These are phyloP conservation scores for Tetrahymena malaccensis DNA, from an alignment of 73 alveolate species.

Conservation along the genomic window DNA sequence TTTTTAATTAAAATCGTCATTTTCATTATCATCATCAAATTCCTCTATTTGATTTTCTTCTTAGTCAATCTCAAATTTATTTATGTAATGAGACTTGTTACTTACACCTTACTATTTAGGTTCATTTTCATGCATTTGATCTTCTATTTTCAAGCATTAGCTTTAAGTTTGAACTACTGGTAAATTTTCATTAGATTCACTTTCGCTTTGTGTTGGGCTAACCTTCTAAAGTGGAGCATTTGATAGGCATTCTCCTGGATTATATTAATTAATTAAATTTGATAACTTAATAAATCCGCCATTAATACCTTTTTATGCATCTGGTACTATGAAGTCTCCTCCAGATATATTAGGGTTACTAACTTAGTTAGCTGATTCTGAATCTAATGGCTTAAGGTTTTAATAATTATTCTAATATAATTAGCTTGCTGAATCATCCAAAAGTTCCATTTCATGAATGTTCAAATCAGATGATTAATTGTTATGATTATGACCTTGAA, in stretches of 20 bases:
- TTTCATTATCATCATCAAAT: not conserved
- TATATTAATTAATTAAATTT: not conserved
- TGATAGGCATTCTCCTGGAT: not conserved
- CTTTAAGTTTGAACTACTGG: not conserved
- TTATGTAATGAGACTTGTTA: not conserved
- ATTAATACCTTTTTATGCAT: not conserved
- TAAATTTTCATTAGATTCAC: not conserved
- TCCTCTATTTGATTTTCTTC: not conserved
- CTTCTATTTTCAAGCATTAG: not conserved
- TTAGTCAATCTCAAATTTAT: not conserved
- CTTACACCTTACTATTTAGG: not conserved
- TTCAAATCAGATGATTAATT: not conserved
- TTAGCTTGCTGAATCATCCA: not conserved
- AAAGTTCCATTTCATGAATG: not conserved
- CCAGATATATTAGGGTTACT: not conserved
- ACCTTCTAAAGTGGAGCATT: not conserved
- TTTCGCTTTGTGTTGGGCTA: not conserved
- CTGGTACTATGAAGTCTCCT: not conserved
- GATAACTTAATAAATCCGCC: not conserved
- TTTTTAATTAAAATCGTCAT: not conserved
- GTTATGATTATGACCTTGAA: not conserved
- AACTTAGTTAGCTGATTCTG: not conserved
- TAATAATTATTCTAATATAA: not conserved
- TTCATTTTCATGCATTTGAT: not conserved
- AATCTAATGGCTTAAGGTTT: not conserved